Evolutionary conservation across 1,284 basidiomycete species (phyloP).

Genomic region (Tilletia indica): DNA sequence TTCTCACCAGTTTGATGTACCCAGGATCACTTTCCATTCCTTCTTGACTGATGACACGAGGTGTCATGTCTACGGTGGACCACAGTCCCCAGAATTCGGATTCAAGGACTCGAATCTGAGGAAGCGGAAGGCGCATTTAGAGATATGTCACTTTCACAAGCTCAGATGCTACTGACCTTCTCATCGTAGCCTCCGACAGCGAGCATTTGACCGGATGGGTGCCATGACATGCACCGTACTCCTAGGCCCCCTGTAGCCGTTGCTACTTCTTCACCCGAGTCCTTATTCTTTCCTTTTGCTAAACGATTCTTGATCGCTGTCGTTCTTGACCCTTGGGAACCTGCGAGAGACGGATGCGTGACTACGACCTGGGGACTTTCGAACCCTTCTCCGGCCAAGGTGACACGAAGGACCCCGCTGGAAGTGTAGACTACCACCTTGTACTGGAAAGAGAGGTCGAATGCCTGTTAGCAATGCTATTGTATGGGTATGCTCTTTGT

Average conservation of each 20-base stretch:
- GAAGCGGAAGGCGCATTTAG: background rate
- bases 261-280: constrained; percentile 65
- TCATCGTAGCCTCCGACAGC: constrained; percentile 55
- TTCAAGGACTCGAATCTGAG: constrained; percentile 28
- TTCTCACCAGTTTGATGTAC: too few relatives aligned
- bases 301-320: constrained; percentile 8
- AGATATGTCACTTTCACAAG: background rate
- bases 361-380: background rate
- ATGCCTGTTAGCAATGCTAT: background rate
- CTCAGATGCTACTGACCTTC: constrained; percentile 29
- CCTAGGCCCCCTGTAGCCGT: constrained; percentile 56
- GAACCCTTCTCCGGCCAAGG: constrained; percentile 60
- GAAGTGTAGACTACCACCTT: constrained; percentile 74
- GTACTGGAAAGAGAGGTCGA: constrained; percentile 63
- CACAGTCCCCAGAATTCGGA: constrained; percentile 30
- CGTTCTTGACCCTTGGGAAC: background rate
- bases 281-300: constrained; percentile 49
- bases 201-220: constrained; percentile 48
- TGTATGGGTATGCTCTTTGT: background rate
- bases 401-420: constrained; percentile 68
- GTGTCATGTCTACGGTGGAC: constrained; percentile 20
- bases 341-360: background rate
- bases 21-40: constrained; percentile 31
- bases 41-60: constrained; percentile 35
- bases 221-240: constrained; percentile 51